Evolutionary conservation across 2,329 filamentous ascomycete species (phyloP).

Genomic region (Grosmannia penicillata): DNA sequence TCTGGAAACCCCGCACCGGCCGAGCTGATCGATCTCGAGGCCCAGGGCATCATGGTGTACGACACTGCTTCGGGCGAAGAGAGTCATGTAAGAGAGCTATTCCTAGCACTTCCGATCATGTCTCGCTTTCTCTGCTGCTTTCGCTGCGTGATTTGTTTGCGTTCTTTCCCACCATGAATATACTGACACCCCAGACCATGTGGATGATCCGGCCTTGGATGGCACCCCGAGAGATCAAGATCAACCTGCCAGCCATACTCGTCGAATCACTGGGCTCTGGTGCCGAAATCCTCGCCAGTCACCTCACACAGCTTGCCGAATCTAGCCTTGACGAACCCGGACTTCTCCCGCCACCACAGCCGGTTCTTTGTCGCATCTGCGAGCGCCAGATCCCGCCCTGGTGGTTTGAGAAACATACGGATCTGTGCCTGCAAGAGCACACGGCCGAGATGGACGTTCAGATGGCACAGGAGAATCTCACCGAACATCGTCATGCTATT

Average conservation of each 20-base stretch:
- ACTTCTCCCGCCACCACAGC: constrained; percentile 64
- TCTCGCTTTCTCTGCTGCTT: not conserved
- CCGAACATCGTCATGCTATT: constrained; percentile 85
- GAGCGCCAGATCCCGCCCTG: constrained; percentile 93
- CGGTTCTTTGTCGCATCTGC: constrained; percentile 89
- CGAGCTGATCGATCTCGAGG: constrained; percentile 66
- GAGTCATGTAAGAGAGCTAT: constrained; percentile 85
- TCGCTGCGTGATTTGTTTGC: not conserved
- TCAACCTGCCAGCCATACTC: constrained; percentile 77
- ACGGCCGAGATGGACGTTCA: constrained; percentile 96
- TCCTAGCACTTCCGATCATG: too few species aligned
- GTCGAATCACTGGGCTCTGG: constrained; percentile 90
- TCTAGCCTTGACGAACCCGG: constrained; percentile 60
- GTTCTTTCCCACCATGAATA: not conserved
- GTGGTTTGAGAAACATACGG: constrained; percentile 99
- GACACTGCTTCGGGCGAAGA: constrained; percentile 74
- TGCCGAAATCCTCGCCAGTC: constrained; percentile 85
- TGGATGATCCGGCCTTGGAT: constrained; percentile 97
- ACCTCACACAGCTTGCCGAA: constrained; percentile 81
- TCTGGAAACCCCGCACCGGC: constrained; percentile 22
- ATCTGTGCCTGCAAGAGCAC: constrained; percentile 90
- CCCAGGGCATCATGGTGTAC: constrained; percentile 96
- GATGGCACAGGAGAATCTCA: constrained; percentile 80
- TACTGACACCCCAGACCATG: constrained; percentile 56
- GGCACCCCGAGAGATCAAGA: constrained; percentile 80